Evolutionary conservation across 306 rosid genomes (phyloP), one percentile per base, ranked within the genome.

Genomic region (Glycyrrhiza uralensis): DNA sequence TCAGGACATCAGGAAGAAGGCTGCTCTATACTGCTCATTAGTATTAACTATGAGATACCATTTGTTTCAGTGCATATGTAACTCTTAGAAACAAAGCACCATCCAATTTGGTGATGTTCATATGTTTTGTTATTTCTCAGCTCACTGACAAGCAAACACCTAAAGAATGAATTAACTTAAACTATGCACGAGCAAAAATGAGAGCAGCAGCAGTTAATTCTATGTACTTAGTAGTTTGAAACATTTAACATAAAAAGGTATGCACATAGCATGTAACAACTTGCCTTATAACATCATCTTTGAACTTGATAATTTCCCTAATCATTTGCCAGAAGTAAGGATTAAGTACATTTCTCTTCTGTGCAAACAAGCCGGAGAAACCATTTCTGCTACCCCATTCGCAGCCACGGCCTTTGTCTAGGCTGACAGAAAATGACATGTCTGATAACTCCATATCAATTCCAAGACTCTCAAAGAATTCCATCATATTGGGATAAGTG

Each of bases 351-450:
- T 94, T 94, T 42, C 15, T 80, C 76, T 91, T 94, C 80, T 94
- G 98, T 0, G 96, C 88, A 78, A 91, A 94, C 51, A 94, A 75
- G 78, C 97, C 22, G 4, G 91, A 85, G 44, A 89, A 52, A 11
- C 98, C 91, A 66, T 79, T 94, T 77, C 95, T 71, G 64, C 91
- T 91, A 3, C 98, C 98, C 97, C 97, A 93, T 79, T 93, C 98
- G 23, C 76, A 90, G 19, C 96, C 97, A 2, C 55, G 74, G 45
- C 97, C 97, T 7, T 76, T 61, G 79, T 93, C 96, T 38, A 90
- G 69, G 72, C 97, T 93, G 35, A 83, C 97, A 11, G 97, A 44
- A 55, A 93, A 88, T 42, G 97, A 87, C 98, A 93, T 90, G 72
- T 90, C 96, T 36, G 98, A 88, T 62, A 57, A 45, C 63, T 93